A percentile compares a stretch with the other conserved stretches of the same genome.
These are phyloP conservation scores for Backusella tarrabulga DNA, from an alignment of 192 early-diverging fungal species.

Conservation along the genomic window DNA sequence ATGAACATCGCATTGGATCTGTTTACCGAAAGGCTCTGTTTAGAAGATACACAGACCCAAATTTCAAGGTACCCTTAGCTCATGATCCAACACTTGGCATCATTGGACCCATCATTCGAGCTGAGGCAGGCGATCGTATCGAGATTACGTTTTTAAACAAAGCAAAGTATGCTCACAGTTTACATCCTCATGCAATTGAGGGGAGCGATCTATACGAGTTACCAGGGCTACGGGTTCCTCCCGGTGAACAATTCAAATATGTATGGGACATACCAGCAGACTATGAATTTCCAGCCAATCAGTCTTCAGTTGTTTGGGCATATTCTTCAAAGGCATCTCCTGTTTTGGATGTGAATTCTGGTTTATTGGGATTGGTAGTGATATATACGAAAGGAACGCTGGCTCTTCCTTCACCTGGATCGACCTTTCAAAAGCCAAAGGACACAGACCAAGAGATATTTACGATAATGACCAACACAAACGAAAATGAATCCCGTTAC, in stretches of 20 bases:
- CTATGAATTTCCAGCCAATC: constrained; percentile 22
- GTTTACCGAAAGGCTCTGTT: constrained; percentile 40
- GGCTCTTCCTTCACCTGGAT: constrained; percentile 4
- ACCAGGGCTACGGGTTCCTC: constrained; percentile 11
- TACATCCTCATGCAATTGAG: constrained; percentile 36
- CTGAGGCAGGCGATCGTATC: constrained; percentile 36
- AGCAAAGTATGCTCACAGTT: constrained; percentile 21
- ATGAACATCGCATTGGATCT: constrained; percentile 29
- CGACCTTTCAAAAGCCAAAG: constrained; percentile 14
- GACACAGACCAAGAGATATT: constrained; percentile 33
- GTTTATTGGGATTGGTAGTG: constrained; percentile 36
- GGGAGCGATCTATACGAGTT: neutral
- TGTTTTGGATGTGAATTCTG: constrained; percentile 33
- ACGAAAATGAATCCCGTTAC: constrained; percentile 27
- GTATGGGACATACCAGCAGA: constrained; percentile 34
- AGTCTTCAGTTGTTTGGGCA: constrained; percentile 35
- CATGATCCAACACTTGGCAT: constrained; percentile 32
- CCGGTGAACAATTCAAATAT: constrained; percentile 31
- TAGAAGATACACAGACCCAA: constrained; percentile 34
- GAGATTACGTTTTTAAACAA: constrained; percentile 34
- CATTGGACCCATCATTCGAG: constrained; percentile 40
- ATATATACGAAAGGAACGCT: constrained; percentile 36
- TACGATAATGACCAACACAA: constrained; percentile 34
- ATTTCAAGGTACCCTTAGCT: constrained; percentile 29
- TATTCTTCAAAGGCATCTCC: constrained; percentile 33